Evolutionary conservation across 2,329 filamentous ascomycete species (phyloP), one percentile per base, ranked within the genome.

Genomic region (Xylariaceae sp.): DNA sequence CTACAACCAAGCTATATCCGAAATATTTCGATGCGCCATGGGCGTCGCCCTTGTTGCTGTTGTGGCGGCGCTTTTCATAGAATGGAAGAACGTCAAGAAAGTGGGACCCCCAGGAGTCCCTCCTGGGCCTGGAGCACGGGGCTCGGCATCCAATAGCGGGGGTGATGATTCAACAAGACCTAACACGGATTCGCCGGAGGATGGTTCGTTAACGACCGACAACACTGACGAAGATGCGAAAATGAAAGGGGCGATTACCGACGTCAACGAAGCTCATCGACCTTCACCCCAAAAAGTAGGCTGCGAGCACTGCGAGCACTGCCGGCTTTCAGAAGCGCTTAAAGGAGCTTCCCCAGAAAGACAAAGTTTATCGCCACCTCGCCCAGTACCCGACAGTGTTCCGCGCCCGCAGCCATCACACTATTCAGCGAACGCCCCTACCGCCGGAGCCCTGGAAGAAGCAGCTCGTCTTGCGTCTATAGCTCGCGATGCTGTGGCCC

Each of bases 21-120:
- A 78, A 60, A 80, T 80, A 3, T 87, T 83, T 66, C 81, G 83
- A 63, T 82, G 84, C 10, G 76, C 76, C 9, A 77, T 82, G 47
- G 83, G 81, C 0, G 72, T 83, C 60, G 75, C 76, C 2, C 73
- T 75, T 4, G 59, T 82, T 6, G 79, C 76, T 4, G 75, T 84
- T 34, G 57, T 84, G 17, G 83, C 80, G 1, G 75, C 79, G 0
- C 65, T 79, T 8, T 76, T 77, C 51, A 78, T 87, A 61, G 79
- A 86, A 71, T 87, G 83, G 83, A 83, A 79, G 70, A 81, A 75
- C 62, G 79, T 85, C 62, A 85, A 84, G 74, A 78, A 77, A 55
- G 64, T 56, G 5, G 63, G 66, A n/a, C 66, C 62, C 8, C 57
- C 63, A 5, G 53, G 23, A 0, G 58, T 15, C 34, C 52, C 62